Evolutionary conservation across 202 grass and related monocot genomes (phyloP).

Genomic region (Schoenoplectus triqueter): DNA sequence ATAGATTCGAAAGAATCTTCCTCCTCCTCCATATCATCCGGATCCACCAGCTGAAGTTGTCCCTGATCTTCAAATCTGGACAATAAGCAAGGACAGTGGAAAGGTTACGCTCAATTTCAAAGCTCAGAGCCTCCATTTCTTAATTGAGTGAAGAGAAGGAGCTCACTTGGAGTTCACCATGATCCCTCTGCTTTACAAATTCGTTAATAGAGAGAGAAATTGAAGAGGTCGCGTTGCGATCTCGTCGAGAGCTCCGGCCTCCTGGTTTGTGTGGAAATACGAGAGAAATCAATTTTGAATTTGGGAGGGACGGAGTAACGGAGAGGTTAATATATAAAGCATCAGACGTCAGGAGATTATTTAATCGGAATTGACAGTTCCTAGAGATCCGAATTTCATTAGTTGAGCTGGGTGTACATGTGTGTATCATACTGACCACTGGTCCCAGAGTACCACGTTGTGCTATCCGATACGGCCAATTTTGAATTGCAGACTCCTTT

Average conservation of each 20-base stretch:
- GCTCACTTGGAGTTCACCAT: conserved; percentile 34
- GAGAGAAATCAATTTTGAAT: conserved; percentile 27
- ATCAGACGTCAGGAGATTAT: conserved; percentile 19
- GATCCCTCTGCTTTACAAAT: background rate
- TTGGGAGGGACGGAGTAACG: conserved; percentile 22
- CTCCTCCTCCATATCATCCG: conserved; percentile 66
- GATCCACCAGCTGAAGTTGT: conserved; percentile 87
- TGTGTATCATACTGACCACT: background rate
- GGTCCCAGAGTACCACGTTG: background rate
- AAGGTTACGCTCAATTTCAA: background rate
- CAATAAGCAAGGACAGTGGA: background rate
- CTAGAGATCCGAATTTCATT: conserved; percentile 17
- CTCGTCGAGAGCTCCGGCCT: background rate
- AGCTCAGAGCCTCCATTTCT: conserved; percentile 4
- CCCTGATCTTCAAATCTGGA: conserved; percentile 72
- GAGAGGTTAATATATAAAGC: conserved; percentile 21
- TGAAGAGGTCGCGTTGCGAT: background rate
- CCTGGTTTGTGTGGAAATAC: background rate
- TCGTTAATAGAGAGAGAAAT: background rate
- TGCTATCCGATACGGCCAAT: background rate
- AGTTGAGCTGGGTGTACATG: conserved; percentile 7
- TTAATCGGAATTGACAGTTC: conserved; percentile 25
- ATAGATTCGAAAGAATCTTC: conserved; percentile 90
- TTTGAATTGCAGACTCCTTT: background rate
- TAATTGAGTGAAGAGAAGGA: background rate